Conservation (phyloP, 208 protist species). For the Trichomonas gallinae region DNA sequence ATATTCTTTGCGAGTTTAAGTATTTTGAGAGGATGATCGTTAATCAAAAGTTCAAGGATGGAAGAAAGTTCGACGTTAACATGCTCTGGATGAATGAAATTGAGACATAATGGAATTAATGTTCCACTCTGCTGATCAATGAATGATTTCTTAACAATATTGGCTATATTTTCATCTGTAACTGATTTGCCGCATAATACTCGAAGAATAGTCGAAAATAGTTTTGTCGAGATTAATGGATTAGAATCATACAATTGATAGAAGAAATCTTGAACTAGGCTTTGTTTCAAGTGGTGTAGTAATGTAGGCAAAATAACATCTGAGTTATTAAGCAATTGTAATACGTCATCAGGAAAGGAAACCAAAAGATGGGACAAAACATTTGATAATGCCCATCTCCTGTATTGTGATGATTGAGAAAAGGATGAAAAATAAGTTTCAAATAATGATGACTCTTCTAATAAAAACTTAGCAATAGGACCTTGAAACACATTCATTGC, state of each 20-base stretch:
- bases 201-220: background rate
- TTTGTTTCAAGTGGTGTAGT: background rate
- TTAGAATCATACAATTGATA: background rate
- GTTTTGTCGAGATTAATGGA: background rate
- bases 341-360: background rate
- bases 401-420: background rate
- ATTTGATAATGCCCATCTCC: background rate
- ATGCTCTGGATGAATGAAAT: background rate
- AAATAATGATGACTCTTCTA: background rate
- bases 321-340: background rate
- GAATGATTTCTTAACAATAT: background rate
- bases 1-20: background rate
- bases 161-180: background rate
- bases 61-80: background rate
- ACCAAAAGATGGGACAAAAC: background rate
- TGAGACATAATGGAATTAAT: background rate
- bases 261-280: background rate
- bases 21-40: background rate
- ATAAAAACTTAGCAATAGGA: background rate
- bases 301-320: background rate
- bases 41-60: background rate
- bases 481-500: background rate
- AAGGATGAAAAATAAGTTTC: background rate
- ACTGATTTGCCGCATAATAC: background rate
- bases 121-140: background rate